Percentiles rank a stretch among this genome's conserved stretches.
Evolutionary conservation across 2,329 filamentous ascomycete species (phyloP).

Genomic region (Fusarium sp.): DNA sequence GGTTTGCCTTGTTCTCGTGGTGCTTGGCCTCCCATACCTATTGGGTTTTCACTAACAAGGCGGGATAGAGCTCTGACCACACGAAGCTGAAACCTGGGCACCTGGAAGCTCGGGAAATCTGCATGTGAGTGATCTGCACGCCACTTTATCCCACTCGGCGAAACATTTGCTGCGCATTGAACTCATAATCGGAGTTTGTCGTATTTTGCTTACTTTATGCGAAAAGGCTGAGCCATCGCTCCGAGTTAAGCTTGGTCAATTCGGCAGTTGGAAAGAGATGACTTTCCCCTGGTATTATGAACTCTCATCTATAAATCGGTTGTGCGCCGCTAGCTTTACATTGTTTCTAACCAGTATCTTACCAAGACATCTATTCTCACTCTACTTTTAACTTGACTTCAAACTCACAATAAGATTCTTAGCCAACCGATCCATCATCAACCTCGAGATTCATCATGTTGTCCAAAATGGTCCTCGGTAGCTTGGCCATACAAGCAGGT

Average conservation of each 20-base stretch:
- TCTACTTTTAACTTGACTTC: too few species aligned
- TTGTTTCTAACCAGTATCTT: too few species aligned
- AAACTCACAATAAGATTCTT: too few species aligned
- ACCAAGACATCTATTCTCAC: too few species aligned
- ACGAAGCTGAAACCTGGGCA: background rate
- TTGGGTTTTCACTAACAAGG: too few species aligned
- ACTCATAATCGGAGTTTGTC: background rate
- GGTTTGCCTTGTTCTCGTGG: too few species aligned
- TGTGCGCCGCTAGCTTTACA: too few species aligned
- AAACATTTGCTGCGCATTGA: background rate
- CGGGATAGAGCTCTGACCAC: background rate
- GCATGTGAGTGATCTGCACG: background rate
- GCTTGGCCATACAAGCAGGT: background rate
- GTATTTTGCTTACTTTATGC: background rate
- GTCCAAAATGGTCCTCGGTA: background rate
- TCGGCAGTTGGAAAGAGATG: background rate
- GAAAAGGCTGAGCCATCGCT: background rate
- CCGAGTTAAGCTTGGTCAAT: background rate
- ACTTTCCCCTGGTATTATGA: background rate
- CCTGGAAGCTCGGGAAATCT: background rate
- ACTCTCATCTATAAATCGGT: too few species aligned
- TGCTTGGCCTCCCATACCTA: too few species aligned
- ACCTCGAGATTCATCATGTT: background rate
- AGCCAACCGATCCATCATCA: too few species aligned
- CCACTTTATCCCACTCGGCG: background rate